Evolutionary conservation across 2,329 filamentous ascomycete species (phyloP).

Genomic region (Ophiostoma sp.): DNA sequence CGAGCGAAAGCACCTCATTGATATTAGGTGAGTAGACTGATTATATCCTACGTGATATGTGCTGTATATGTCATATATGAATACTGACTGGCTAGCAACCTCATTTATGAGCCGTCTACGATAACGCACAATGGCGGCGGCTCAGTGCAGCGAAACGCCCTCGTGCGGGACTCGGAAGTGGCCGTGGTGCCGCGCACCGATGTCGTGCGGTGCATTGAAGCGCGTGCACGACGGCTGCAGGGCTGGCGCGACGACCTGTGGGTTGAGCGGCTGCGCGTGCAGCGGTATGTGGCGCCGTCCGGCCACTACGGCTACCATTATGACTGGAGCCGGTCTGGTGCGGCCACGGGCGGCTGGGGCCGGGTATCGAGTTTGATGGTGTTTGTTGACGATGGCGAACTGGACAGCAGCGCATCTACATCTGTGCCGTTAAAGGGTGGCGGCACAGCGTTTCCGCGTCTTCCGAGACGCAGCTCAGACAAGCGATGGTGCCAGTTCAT

Average conservation of each 20-base stretch:
- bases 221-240: conserved; percentile 43
- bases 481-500: conserved; percentile 45
- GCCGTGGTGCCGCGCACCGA: conserved; percentile 45
- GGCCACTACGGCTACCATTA: conserved; percentile 52
- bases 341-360: conserved; percentile 39
- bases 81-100: conserved; percentile 35
- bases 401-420: conserved; percentile 17
- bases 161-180: conserved; percentile 48
- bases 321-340: conserved; percentile 44
- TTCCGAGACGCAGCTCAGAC: conserved; percentile 33
- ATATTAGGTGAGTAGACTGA: conserved; percentile 43
- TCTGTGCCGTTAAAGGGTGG: conserved; percentile 37
- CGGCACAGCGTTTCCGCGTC: conserved; percentile 47
- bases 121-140: conserved; percentile 44
- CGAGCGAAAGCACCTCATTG: conserved; percentile 45
- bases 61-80: neutral
- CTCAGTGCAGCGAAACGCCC: conserved; percentile 38
- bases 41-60: neutral
- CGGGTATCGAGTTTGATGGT: conserved; percentile 51
- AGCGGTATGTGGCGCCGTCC: conserved; percentile 41
- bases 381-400: conserved; percentile 40
- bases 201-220: conserved; percentile 44
- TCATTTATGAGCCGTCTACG: conserved; percentile 47
- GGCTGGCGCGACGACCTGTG: conserved; percentile 50
- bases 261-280: conserved; percentile 48